Evolutionary conservation across 2,329 filamentous ascomycete species (phyloP).

Genomic region (Gaeumannomyces tritici): DNA sequence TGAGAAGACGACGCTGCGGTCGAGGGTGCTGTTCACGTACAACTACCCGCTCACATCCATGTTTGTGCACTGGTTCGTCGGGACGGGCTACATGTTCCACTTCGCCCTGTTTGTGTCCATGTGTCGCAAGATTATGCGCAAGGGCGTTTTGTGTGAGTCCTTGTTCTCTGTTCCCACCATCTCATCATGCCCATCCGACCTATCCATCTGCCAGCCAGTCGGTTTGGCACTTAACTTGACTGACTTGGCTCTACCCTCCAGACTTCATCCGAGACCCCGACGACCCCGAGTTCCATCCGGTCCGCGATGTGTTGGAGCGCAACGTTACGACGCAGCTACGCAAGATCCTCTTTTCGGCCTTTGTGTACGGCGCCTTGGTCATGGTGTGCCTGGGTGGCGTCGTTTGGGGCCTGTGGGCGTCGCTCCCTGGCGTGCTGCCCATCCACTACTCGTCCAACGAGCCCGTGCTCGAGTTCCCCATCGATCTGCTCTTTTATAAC

Average conservation of each 20-base stretch:
- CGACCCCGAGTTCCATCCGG: constrained; percentile 95
- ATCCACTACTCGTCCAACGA: constrained; percentile 92
- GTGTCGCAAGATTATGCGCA: constrained; percentile 96
- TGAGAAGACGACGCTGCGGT: constrained; percentile 65
- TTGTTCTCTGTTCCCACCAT: background rate
- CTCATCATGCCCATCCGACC: constrained; percentile 2
- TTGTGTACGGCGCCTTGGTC: constrained; percentile 90
- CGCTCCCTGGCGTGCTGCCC: constrained; percentile 65
- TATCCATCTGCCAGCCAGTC: constrained; percentile 6
- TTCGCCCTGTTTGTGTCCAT: constrained; percentile 98
- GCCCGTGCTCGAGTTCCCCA: constrained; percentile 85
- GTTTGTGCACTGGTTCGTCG: constrained; percentile 98
- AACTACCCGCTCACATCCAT: constrained; percentile 79
- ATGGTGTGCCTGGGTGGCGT: constrained; percentile 90
- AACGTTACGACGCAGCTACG: constrained; percentile 86
- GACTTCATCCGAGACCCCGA: constrained; percentile 97
- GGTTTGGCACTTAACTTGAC: background rate
- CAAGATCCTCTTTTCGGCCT: constrained; percentile 91
- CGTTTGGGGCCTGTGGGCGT: constrained; percentile 75
- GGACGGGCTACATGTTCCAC: constrained; percentile 99
- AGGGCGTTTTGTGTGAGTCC: constrained; percentile 76
- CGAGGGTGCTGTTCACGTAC: constrained; percentile 68
- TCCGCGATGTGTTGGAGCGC: constrained; percentile 90
- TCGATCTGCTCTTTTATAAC: constrained; percentile 93
- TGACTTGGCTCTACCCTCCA: constrained; percentile 18